Conservation (phyloP, 192 early-diverging fungal species). For the Paraglomus brasilianum region DNA sequence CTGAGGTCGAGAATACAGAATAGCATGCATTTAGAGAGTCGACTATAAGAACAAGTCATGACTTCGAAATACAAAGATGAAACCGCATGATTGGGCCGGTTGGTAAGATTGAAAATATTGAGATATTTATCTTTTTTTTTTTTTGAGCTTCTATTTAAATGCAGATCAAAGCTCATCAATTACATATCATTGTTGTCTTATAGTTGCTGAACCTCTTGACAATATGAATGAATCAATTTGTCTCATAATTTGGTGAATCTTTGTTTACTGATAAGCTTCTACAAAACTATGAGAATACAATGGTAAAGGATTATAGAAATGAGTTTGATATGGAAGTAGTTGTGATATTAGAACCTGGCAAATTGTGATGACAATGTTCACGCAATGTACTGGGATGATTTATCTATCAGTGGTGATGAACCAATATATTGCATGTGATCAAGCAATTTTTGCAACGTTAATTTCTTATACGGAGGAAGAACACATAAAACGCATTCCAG, state of each 20-base stretch:
- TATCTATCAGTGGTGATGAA: not conserved
- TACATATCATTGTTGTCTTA: no score
- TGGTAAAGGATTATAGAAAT: constrained; percentile 5
- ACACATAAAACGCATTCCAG: not conserved
- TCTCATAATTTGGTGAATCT: constrained; percentile 4
- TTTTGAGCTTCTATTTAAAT: no score
- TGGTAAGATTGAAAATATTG: no score
- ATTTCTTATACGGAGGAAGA: constrained; percentile 26
- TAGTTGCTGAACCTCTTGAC: not conserved
- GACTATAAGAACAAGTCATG: no score
- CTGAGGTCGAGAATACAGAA: no score
- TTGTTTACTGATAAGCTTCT: not conserved
- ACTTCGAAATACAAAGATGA: no score
- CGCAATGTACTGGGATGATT: no score
- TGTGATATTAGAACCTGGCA: not conserved
- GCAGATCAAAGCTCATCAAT: no score
- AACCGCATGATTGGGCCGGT: no score
- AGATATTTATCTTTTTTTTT: no score
- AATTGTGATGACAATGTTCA: constrained; percentile 11
- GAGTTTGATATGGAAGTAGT: constrained; percentile 2
- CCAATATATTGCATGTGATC: not conserved
- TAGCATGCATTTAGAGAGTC: no score
- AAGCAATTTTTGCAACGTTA: not conserved
- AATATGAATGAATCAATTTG: not conserved
- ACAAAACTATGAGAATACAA: constrained; percentile 21